Evolutionary conservation across 352 stramenopile species (phyloP), one percentile per base, ranked within the genome.

Genomic region (Blastocystis hominis): DNA sequence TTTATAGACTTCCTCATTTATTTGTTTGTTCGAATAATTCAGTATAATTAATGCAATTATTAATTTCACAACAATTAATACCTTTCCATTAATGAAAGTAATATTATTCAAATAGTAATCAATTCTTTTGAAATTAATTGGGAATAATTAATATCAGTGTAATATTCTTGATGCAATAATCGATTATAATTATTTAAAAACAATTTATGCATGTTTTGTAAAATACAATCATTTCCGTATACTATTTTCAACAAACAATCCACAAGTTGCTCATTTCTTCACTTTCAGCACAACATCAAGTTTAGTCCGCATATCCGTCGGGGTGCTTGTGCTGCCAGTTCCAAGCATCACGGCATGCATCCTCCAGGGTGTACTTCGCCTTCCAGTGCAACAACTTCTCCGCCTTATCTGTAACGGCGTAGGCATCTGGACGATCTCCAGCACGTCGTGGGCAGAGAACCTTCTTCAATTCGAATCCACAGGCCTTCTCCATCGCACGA

Each of bases 321-420:
- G 93, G 94, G 90, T 97, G 95, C 46, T 93, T 89, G 55, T 89
- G 91, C 89, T 96, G 93, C 94, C 94, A 96, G 47, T 90, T 91
- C 94, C 94, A 97, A 9, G 93, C 88, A 91, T 96, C 92, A 44
- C 77, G 77, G 76, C 93, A 95, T 91, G 94, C 94, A 75, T 96
- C 93, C 61, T 95, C 91, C n/a, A 97, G 86, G 63, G 89, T 90
- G 10, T 89, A 84, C 75, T 91, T 93, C 0, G 93, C 92, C 61
- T 91, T 91, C 93, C 94, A 96, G 34, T 90, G 89, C 81, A 96
- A 91, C 89, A 95, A 91, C 24, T 91, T 86, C 78, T 93, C 91
- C 9, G 93, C 93, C 55, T 91, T 89, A 13, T 77, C 89, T 20
- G 92, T 89, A 89, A 94, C 91, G 0, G 92, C 90, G 89, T 94